Evolutionary conservation across 106 monocot species (phyloP), one percentile per base, ranked within the genome.

Genomic region (Dioscorea alata): DNA sequence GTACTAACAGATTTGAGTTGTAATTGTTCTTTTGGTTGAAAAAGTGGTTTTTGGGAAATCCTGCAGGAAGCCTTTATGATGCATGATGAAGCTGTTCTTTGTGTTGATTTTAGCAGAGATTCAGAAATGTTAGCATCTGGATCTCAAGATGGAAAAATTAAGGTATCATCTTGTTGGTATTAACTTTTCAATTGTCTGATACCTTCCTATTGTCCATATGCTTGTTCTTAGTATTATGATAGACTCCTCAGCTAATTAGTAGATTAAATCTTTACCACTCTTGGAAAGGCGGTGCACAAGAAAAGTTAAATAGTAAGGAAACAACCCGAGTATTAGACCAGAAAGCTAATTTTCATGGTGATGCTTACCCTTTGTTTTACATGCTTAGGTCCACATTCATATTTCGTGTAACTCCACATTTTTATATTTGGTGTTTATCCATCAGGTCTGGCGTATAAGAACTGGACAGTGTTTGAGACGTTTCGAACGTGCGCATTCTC

Each of bases 61-160:
- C 24, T 91, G 67, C 87, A 92, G 97, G 97, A 97, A 75, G 76
- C 81, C 67, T 97, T 92, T 67, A 97, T 97, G 97, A 86, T 92
- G 82, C 97, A 97, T 75, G 97, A 97, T 62, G 92, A 89, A 73
- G 81, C 92, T 63, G 92, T 97, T 49, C 87, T 97, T 66, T 97
- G 87, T 79, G 81, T 83, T 78, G 97, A 97, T 70, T 92, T 97
- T 68, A 97, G 92, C 79, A 82, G 89, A 75, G 97, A 97, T 80
- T 97, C 97, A 72, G 97, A 97, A 60, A 79, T 87, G 84, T 74
- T 97, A 58, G 97, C 92, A 68, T 97, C 97, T 79, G 97, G 97
- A 34, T 92, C 97, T 65, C 92, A 92, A 75, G 92, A 97, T 85
- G 97, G 97, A 56, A 97, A 89, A 57, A 85, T 97, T 64, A 97